Conservation (phyloP, 108 stramenopile genomes). For the Skeletonema costatum region DNA sequence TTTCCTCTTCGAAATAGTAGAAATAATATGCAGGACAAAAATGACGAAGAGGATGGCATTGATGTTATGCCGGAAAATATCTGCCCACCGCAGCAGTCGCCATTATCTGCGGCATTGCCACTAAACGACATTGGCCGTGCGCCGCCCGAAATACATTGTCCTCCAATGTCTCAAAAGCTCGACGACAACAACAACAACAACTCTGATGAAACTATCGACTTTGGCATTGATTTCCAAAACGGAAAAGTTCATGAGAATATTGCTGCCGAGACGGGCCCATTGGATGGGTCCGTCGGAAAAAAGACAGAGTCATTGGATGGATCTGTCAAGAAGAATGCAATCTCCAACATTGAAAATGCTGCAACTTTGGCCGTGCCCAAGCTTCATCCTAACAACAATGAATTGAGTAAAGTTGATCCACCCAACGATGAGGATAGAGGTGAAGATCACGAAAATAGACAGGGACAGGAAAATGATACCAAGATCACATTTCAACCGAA, state of each 20-base stretch:
- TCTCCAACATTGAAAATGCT: background rate
- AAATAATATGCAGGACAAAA: background rate
- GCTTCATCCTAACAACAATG: background rate
- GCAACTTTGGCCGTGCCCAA: background rate
- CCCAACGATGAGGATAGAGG: background rate
- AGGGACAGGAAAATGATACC: background rate
- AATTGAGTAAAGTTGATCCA: background rate
- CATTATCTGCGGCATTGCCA: background rate
- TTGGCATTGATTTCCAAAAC: background rate
- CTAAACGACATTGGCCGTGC: no score
- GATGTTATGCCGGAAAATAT: background rate
- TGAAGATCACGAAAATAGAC: background rate
- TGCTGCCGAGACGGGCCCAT: background rate
- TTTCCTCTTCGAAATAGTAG: background rate
- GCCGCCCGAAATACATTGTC: background rate
- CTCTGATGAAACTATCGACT: background rate
- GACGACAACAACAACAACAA: background rate
- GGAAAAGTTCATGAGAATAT: background rate
- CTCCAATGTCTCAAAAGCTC: background rate
- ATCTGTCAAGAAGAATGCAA: background rate
- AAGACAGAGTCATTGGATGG: background rate
- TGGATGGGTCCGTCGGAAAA: background rate
- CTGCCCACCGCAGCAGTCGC: background rate
- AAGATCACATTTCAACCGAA: background rate
- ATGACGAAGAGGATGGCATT: background rate